Percentiles rank a stretch among this genome's conserved stretches.
phyloP scores from a whole-genome alignment of 2,329 filamentous ascomycete species.

The Aspergillus pseudoterreus region DNA sequence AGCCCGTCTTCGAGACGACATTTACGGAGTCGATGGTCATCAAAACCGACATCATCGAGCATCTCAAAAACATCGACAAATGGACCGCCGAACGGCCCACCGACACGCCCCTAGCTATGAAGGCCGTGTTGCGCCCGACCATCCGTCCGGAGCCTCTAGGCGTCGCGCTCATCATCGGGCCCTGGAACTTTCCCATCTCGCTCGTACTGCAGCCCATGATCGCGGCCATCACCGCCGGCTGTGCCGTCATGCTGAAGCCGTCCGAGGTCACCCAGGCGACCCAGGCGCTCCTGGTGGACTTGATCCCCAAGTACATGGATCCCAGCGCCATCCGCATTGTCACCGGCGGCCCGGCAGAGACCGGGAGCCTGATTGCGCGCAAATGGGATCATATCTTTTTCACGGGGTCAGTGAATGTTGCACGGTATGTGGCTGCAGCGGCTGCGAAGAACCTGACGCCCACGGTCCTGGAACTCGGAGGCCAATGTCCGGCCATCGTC shows the following conservation, averaged over 20 bases:
- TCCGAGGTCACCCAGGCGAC: conserved; percentile 36
- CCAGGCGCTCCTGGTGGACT: conserved; percentile 37
- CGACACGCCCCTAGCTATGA: conserved; percentile 22
- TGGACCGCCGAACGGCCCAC: conserved; percentile 38
- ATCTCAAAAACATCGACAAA: conserved; percentile 37
- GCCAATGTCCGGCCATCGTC: conserved; percentile 45
- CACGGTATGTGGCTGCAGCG: conserved; percentile 35
- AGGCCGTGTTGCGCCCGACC: conserved; percentile 27
- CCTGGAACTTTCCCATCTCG: conserved; percentile 47
- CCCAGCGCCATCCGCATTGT: conserved; percentile 32
- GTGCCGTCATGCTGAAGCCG: conserved; percentile 43
- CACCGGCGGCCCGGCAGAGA: conserved; percentile 38
- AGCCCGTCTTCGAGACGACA: conserved; percentile 31
- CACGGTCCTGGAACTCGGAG: conserved; percentile 45
- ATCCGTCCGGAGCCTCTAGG: conserved; percentile 45
- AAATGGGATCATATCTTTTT: conserved; percentile 48
- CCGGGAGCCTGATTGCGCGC: conserved; percentile 32
- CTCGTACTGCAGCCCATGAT: conserved; percentile 39
- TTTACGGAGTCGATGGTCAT: conserved; percentile 28
- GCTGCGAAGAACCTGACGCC: conserved; percentile 47
- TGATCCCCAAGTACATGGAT: conserved; percentile 45
- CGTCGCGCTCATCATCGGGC: conserved; percentile 43
- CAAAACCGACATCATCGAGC: conserved; percentile 35
- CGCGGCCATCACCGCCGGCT: conserved; percentile 45
- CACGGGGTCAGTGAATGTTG: conserved; percentile 41